Evolutionary conservation across 2,329 filamentous ascomycete genomes (phyloP), one percentile per base, ranked within the genome.

Genomic region (Botrytis aclada): DNA sequence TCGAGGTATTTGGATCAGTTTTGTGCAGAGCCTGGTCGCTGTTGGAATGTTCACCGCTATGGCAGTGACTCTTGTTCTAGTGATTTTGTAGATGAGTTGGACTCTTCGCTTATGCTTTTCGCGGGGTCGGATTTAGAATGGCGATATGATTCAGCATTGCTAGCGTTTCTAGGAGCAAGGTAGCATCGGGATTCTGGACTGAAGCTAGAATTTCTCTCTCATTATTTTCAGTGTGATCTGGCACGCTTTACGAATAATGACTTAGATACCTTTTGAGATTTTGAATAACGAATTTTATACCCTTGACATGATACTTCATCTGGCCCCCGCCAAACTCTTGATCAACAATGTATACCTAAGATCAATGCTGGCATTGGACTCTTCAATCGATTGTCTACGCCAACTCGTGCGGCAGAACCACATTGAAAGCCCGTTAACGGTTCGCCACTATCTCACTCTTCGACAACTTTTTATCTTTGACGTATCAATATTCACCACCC

Each of bases 31-130:
- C 22, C 25, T 72, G n/a, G 47, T 72, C 7, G 70, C 70, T 34
- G 70, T 72, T n/a, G 47, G 70, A 8, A 41, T 72, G 37, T 67
- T 72, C 22, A 72, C 70, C 29, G 47, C 39, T 34, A 72, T 72
- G 62, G 70, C 45, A 12, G 62, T 67, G 20, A 58, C 41, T 54
- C 22, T 72, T 18, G 47, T 67, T 58, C 20, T 72, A 39, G 70
- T 66, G 3, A 37, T 72, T 29, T 37, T 70, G 29, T 67, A 67
- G 47, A 67, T n/a, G 34, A 18, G 9, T 8, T 41, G 16, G 18
- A n/a, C 3, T 41, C 10, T 56, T 39, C 29, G 34, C 25, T 56
- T 67, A 16, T 41, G 16, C 22, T 22, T 14, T 14, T n/a, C 6
- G n/a, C 8, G 18, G 62, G 16, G 34, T 9, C 37, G 20, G 12